Evolutionary conservation across 176 grass and related monocot genomes (phyloP), one percentile per base, ranked within the genome.

Genomic region (Oryza australiensis): DNA sequence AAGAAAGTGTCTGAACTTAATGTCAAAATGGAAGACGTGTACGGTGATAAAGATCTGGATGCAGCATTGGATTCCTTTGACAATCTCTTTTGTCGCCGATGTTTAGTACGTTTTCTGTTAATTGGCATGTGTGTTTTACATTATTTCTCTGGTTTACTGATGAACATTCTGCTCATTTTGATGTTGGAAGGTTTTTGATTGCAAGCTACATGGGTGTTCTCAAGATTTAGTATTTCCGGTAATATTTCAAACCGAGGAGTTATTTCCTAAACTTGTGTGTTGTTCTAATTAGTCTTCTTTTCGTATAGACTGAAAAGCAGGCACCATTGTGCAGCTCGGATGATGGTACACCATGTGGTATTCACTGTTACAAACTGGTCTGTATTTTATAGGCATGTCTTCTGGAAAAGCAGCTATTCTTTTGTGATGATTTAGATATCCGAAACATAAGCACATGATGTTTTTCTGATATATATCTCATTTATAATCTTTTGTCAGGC

Each of bases 51-150:
- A 91, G 90, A 98, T 91, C 79, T 98, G 63, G 92, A 98, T 37
- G 92, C 95, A 51, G 95, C 95, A 80, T 78, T 95, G 85, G 95
- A 98, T 93, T 98, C 95, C 59, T 98, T 93, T 88, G 95, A 98
- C 88, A 98, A 98, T 75, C 91, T 98, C 30, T 98, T 98, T 68
- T 98, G 95, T 83, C 86, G 95, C 51, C 86, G 95, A 76, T 98
- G 95, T 84, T 80, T 98, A 32, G 95, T 98, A 91, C 18, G 92
- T 38, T 66, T 70, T 57, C 64, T 73, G 26, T 68, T 74, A 80
- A 67, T 64, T 59, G 34, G 24, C 26, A 60, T 45, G 51, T 62
- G 15, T 83, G 70, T 41, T 32, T 74, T 49, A 79, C 49, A 45
- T 74, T 33, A 66, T 51, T 72, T 76, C 66, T 81, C 60, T 59